These are phyloP conservation scores for Ophiostoma ips DNA, from an alignment of 2,329 filamentous ascomycete species.

Conservation along the genomic window DNA sequence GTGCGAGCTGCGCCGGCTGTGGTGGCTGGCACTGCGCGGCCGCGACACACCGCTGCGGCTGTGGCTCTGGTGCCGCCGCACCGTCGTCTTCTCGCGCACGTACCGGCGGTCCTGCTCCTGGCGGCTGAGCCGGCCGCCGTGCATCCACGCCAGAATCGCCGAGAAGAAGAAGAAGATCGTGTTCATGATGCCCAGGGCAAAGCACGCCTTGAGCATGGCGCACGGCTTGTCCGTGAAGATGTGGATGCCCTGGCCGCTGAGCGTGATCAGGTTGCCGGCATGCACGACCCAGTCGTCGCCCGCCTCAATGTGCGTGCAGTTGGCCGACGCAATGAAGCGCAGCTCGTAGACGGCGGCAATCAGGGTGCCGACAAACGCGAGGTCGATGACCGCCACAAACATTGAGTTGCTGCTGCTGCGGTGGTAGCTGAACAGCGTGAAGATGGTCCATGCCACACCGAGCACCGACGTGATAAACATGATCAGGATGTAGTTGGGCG, in stretches of 20 bases:
- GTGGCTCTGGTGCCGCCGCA: constrained; percentile 24
- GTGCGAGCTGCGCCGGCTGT: constrained; percentile 29
- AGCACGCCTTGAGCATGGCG: constrained; percentile 81
- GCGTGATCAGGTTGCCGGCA: constrained; percentile 48
- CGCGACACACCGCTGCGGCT: constrained; percentile 27
- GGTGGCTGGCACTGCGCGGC: constrained; percentile 26
- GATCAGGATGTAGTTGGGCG: constrained; percentile 48
- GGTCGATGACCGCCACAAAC: constrained; percentile 47
- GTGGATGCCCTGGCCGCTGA: constrained; percentile 35
- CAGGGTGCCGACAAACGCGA: constrained; percentile 48
- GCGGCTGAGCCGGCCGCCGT: constrained; percentile 29
- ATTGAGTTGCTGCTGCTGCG: constrained; percentile 45
- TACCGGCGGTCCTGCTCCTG: constrained; percentile 34
- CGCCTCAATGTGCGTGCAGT: constrained; percentile 50
- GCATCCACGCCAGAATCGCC: constrained; percentile 51
- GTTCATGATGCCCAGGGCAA: constrained; percentile 85
- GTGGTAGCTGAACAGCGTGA: constrained; percentile 54
- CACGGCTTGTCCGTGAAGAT: constrained; percentile 60
- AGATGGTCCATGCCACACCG: constrained; percentile 47
- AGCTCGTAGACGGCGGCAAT: constrained; percentile 49
- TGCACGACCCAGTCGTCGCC: constrained; percentile 38
- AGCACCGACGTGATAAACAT: constrained; percentile 55
- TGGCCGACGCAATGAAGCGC: constrained; percentile 42
- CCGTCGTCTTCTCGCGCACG: constrained; percentile 31
- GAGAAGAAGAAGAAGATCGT: constrained; percentile 68